These are phyloP conservation scores for Plasmodium blacklocki DNA, from an alignment of 169 alveolate species.

Conservation along the genomic window DNA sequence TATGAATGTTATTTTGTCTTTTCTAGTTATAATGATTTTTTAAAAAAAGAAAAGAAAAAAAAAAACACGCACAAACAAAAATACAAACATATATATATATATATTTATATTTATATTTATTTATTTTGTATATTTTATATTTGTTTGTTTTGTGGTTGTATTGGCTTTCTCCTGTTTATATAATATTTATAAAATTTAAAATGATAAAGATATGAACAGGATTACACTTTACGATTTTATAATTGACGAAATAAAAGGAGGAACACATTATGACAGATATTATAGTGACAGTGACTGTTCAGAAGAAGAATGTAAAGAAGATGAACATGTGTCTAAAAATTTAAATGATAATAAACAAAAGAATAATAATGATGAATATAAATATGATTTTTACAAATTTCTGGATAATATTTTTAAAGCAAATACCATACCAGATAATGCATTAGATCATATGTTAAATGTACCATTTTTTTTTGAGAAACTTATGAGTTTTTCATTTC, in stretches of 20 bases:
- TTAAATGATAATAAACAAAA: not conserved
- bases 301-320: conserved; percentile 2
- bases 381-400: conserved; percentile 67
- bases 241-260: conserved; percentile 68
- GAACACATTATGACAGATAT: conserved; percentile 48
- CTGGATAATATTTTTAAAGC: conserved; percentile 58
- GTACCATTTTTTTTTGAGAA: conserved; percentile 81
- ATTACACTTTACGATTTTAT: conserved; percentile 73
- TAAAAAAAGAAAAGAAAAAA: no score
- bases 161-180: no score
- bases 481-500: conserved; percentile 79
- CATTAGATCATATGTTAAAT: conserved; percentile 79
- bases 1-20: no score
- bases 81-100: not conserved
- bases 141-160: no score
- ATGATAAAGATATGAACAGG: conserved; percentile 71
- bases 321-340: not conserved
- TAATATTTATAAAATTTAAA: not conserved
- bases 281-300: conserved; percentile 46
- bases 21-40: no score
- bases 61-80: no score
- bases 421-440: conserved; percentile 64
- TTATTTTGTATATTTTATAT: not conserved
- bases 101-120: not conserved
- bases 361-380: conserved; percentile 23